phyloP scores from a whole-genome alignment of 1,139 yeast species.

The Hanseniaspora sp. region DNA sequence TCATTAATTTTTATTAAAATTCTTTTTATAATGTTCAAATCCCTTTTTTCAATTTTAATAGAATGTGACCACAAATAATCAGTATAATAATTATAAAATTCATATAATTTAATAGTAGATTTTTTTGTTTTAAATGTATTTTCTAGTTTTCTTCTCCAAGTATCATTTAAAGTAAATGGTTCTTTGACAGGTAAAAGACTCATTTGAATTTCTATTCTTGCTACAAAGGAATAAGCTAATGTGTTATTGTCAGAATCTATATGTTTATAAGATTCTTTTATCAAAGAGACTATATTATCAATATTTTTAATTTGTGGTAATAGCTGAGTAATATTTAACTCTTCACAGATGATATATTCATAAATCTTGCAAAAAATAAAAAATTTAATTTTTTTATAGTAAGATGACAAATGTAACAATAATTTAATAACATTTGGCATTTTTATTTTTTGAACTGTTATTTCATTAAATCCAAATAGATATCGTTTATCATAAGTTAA shows the following conservation, averaged over 20 bases:
- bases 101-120: conserved; percentile 8
- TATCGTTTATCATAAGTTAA: conserved; percentile 26
- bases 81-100: conserved; percentile 13
- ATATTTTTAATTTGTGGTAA: neutral
- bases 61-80: conserved; percentile 2
- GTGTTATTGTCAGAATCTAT: neutral
- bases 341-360: conserved; percentile 23
- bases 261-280: neutral
- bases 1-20: neutral
- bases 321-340: conserved; percentile 16
- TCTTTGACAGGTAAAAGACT: neutral
- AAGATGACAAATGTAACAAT: conserved; percentile 24
- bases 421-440: conserved; percentile 18
- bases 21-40: neutral
- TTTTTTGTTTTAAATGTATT: neutral
- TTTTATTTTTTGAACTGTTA: neutral
- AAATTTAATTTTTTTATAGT: conserved; percentile 21
- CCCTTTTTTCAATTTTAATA: neutral
- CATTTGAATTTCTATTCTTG: neutral
- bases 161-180: conserved; percentile 4
- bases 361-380: conserved; percentile 27
- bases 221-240: neutral
- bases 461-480: conserved; percentile 15
- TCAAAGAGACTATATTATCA: neutral
- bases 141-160: conserved; percentile 11